phyloP scores from a whole-genome alignment of 306 rosid species.

The Abrus precatorius region DNA sequence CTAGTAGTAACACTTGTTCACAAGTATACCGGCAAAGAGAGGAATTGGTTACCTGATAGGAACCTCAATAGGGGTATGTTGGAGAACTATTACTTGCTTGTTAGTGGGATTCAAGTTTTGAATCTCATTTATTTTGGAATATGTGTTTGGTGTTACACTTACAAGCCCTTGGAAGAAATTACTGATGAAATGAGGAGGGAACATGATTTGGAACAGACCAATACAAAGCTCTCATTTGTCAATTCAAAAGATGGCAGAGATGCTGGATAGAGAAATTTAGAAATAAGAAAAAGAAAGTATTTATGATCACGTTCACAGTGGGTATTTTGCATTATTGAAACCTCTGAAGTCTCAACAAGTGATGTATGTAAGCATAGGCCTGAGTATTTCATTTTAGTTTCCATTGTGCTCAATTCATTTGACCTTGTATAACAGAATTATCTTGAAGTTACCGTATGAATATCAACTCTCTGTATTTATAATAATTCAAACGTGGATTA shows the following conservation, averaged over 20 bases:
- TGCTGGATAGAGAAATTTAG: neutral
- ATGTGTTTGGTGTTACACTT: slow-evolving; percentile 66
- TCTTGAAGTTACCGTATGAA: neutral
- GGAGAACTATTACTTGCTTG: slow-evolving; percentile 70
- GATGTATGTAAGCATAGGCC: neutral
- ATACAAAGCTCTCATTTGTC: slow-evolving; percentile 9
- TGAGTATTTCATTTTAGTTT: neutral
- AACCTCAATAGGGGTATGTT: slow-evolving; percentile 75
- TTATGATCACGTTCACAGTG: neutral
- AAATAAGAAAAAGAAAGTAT: neutral
- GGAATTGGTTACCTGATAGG: slow-evolving; percentile 80
- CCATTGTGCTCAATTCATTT: neutral
- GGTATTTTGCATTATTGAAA: slow-evolving; percentile 1
- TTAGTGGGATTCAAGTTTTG: slow-evolving; percentile 66
- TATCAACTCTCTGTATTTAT: neutral
- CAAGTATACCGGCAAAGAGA: slow-evolving; percentile 53
- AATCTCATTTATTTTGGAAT: slow-evolving; percentile 65
- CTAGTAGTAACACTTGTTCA: slow-evolving; percentile 67
- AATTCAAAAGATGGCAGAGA: slow-evolving; percentile 2
- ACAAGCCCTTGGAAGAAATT: slow-evolving; percentile 70
- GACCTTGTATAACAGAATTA: neutral
- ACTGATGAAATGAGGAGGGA: slow-evolving; percentile 38
- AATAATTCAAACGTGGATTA: neutral
- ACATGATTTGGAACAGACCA: slow-evolving; percentile 48
- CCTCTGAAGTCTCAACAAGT: neutral